Evolutionary conservation across 441 rosid genomes (phyloP).

Genomic region (Codiaeum variegatum): DNA sequence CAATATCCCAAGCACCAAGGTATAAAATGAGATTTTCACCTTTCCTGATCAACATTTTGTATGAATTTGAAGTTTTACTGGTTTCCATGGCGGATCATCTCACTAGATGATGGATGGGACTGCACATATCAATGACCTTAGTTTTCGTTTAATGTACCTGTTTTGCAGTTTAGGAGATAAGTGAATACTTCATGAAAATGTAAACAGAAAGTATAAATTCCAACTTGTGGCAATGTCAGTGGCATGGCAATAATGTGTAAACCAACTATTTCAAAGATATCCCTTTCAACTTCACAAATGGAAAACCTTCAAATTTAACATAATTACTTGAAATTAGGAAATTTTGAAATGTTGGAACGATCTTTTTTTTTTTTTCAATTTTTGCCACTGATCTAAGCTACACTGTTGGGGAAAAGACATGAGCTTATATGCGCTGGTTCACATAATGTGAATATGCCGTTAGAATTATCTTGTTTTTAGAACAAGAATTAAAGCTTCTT

Average conservation of each 20-base stretch:
- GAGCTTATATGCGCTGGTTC: background rate
- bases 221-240: background rate
- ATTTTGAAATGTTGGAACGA: background rate
- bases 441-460: background rate
- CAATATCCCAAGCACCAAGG: slow-evolving; percentile 82
- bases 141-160: slow-evolving; percentile 3
- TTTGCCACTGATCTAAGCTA: background rate
- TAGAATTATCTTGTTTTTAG: background rate
- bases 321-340: background rate
- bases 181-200: background rate
- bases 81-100: background rate
- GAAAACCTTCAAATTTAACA: background rate
- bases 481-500: background rate
- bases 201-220: background rate
- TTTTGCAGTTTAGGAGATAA: background rate
- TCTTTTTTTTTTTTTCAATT: slow-evolving; percentile 4
- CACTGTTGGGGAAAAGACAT: background rate
- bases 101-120: background rate
- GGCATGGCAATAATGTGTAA: background rate
- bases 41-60: background rate
- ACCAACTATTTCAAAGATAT: background rate
- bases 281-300: background rate
- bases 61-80: background rate
- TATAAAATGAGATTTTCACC: slow-evolving; percentile 22
- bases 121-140: background rate